Evolutionary conservation across 2,329 filamentous ascomycete genomes (phyloP).

Genomic region (Apiospora rasikravindrae): DNA sequence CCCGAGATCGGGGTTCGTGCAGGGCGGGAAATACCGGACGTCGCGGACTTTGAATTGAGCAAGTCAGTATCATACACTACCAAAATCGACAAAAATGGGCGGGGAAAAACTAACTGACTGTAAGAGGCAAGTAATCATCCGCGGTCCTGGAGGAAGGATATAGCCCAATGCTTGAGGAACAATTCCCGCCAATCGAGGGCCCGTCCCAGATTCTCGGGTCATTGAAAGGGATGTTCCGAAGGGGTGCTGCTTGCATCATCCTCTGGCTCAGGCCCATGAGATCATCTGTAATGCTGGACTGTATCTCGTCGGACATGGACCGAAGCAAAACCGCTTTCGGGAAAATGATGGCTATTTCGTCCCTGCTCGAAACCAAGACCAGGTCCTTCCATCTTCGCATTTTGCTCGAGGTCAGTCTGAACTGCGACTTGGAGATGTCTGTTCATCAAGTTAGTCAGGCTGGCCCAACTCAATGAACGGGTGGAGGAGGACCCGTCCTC

Average conservation of each 20-base stretch:
- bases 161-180: too few species aligned
- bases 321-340: neutral
- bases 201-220: neutral
- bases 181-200: neutral
- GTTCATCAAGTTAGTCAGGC: neutral
- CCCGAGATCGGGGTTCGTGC: neutral
- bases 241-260: neutral
- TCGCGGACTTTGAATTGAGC: too few species aligned
- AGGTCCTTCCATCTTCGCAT: neutral
- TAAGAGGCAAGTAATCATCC: too few species aligned
- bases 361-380: neutral
- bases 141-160: too few species aligned
- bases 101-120: too few species aligned
- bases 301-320: neutral
- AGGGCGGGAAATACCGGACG: neutral
- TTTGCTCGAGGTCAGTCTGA: neutral
- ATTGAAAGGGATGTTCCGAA: neutral
- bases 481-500: neutral
- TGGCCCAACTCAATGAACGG: neutral
- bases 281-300: neutral
- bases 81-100: neutral
- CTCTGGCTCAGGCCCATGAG: neutral
- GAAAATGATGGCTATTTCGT: neutral
- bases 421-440: neutral
- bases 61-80: too few species aligned